Conservation (phyloP, 1,284 basidiomycete species). For the Apiotrichum sp. region DNA sequence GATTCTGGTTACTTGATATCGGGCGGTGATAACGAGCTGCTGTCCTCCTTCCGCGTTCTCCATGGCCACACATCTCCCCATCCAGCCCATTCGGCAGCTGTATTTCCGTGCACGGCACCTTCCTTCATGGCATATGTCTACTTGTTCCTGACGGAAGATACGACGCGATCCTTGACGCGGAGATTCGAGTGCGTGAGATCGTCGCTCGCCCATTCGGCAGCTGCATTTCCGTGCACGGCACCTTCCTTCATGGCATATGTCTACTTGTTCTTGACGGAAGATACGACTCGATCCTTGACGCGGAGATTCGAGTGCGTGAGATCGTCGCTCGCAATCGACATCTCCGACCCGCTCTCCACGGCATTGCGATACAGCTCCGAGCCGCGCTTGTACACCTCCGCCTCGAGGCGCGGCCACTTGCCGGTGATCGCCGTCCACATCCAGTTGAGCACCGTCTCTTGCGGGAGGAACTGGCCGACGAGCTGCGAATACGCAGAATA, state of each 20-base stretch:
- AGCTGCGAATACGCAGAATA: conserved; percentile 68
- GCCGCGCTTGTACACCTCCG: conserved; percentile 3
- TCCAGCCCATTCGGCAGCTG: too few relatives aligned
- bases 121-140: background rate
- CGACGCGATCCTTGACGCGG: background rate
- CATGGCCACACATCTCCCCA: too few relatives aligned
- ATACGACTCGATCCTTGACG: background rate
- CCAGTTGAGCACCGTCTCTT: conserved; percentile 50
- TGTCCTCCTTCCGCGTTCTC: too few relatives aligned
- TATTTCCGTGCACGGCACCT: too few relatives aligned
- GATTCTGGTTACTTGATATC: too few relatives aligned
- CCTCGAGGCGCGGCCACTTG: background rate
- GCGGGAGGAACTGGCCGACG: conserved; percentile 74
- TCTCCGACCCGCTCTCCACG: background rate
- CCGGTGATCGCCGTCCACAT: conserved; percentile 32
- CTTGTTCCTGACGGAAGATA: background rate
- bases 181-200: background rate
- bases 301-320: background rate
- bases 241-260: too few relatives aligned
- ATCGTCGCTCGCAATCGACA: background rate
- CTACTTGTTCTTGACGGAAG: background rate
- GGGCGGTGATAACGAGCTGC: too few relatives aligned
- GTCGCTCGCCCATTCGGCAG: background rate
- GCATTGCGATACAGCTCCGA: background rate
- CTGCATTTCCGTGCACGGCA: too few relatives aligned